These are phyloP conservation scores for Kwoniella botswanensis DNA, from an alignment of 768 basidiomycete genomes.

Conservation along the genomic window DNA sequence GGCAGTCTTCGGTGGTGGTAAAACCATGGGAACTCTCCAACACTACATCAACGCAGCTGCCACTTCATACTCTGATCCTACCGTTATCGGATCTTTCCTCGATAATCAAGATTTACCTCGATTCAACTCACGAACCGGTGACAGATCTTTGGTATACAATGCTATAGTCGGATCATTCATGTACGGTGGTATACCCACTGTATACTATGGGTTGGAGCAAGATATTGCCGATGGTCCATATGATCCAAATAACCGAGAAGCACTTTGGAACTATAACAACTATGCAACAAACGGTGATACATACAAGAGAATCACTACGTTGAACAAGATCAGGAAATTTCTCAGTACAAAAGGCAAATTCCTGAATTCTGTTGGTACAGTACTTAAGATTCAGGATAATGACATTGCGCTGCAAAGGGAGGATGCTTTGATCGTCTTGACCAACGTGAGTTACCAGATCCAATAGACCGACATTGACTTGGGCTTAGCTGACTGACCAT, in stretches of 20 bases:
- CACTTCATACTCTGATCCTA: slow-evolving; percentile 28
- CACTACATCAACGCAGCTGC: slow-evolving; percentile 27
- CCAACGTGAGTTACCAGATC: slow-evolving; percentile 37
- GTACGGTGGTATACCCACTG: slow-evolving; percentile 43
- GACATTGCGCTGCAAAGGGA: slow-evolving; percentile 40
- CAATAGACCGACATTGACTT: too few species aligned
- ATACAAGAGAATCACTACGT: slow-evolving; percentile 31
- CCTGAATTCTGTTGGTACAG: slow-evolving; percentile 22
- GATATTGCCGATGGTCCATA: slow-evolving; percentile 35
- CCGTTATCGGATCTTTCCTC: slow-evolving; percentile 38
- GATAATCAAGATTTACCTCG: slow-evolving; percentile 53
- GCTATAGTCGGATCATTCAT: slow-evolving; percentile 42
- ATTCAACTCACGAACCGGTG: slow-evolving; percentile 38
- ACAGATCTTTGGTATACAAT: slow-evolving; percentile 37
- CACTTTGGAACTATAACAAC: slow-evolving; percentile 45
- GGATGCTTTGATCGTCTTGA: slow-evolving; percentile 40
- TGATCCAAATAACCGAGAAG: slow-evolving; percentile 45
- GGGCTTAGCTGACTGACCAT: too few species aligned
- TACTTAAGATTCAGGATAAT: slow-evolving; percentile 14
- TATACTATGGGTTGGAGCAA: slow-evolving; percentile 51
- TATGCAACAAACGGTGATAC: slow-evolving; percentile 34
- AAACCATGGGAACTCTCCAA: slow-evolving; percentile 19
- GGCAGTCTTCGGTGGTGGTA: slow-evolving; percentile 23
- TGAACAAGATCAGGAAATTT: slow-evolving; percentile 43
- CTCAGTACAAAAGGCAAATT: slow-evolving; percentile 27